Percentiles rank a stretch among this genome's conserved stretches.
These are phyloP conservation scores for Acer saccharum DNA, from an alignment of 345 rosid species.

Conservation along the genomic window DNA sequence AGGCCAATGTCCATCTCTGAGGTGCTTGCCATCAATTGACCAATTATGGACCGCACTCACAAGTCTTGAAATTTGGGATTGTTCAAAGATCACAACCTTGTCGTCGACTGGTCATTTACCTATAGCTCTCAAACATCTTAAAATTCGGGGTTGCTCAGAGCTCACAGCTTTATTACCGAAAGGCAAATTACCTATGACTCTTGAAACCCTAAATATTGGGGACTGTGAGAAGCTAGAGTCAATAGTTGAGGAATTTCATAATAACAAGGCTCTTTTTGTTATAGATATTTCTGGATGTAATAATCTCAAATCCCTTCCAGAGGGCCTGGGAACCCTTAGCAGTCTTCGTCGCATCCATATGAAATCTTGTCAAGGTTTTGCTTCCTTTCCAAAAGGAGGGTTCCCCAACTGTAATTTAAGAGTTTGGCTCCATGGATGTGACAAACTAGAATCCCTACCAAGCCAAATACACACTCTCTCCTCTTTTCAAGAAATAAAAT, in stretches of 20 bases:
- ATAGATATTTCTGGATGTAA: no score
- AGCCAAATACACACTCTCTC: neutral
- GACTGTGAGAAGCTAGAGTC: neutral
- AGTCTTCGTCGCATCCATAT: no score
- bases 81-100: neutral
- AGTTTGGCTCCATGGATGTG: neutral
- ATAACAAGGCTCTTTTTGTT: no score
- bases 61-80: neutral
- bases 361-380: rapidly evolving
- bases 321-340: no score
- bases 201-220: neutral
- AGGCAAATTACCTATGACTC: neutral
- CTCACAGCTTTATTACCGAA: neutral
- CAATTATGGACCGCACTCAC: neutral
- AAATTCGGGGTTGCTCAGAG: neutral
- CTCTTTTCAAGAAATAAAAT: neutral
- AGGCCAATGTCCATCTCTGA: neutral
- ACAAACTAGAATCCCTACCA: neutral
- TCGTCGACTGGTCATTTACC: neutral
- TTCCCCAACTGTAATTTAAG: neutral
- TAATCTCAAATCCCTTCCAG: no score
- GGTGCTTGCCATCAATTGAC: neutral
- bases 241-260: neutral
- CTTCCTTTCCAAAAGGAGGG: no score
- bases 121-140: neutral